phyloP scores from a whole-genome alignment of 2,329 filamentous ascomycete genomes.

The Cadophora luteo-olivacea region DNA sequence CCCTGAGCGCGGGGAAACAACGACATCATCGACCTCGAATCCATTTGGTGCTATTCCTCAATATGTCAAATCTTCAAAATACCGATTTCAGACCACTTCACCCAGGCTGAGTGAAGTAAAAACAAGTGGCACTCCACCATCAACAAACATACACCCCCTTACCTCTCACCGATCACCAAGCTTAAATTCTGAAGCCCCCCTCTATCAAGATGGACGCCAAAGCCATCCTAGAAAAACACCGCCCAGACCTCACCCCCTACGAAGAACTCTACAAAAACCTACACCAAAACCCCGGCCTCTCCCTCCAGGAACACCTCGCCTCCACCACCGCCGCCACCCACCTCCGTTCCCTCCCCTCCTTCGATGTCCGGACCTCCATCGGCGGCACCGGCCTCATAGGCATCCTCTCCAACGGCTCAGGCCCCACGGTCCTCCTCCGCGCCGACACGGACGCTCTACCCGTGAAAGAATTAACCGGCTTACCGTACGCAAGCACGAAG shows the following conservation, averaged over 20 bases:
- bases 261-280: conserved; percentile 64
- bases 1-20: background rate
- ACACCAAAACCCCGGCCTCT: conserved; percentile 65
- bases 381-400: conserved; percentile 66
- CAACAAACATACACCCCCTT: too few species aligned
- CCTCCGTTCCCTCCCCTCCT: conserved; percentile 46
- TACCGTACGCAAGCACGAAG: conserved; percentile 60
- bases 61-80: background rate
- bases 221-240: conserved; percentile 23
- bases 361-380: conserved; percentile 57
- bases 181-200: too few species aligned
- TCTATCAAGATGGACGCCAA: conserved; percentile 30
- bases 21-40: background rate
- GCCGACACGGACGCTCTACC: conserved; percentile 69
- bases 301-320: conserved; percentile 60
- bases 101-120: too few species aligned
- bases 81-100: too few species aligned
- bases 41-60: background rate
- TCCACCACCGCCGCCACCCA: conserved; percentile 53
- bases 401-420: conserved; percentile 60
- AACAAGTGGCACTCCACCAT: background rate
- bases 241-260: conserved; percentile 45
- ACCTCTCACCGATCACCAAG: too few species aligned
- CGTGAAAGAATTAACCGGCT: conserved; percentile 59
- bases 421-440: conserved; percentile 61